phyloP scores from a whole-genome alignment of 176 grass and related monocot species.

The Stipa capillata region DNA sequence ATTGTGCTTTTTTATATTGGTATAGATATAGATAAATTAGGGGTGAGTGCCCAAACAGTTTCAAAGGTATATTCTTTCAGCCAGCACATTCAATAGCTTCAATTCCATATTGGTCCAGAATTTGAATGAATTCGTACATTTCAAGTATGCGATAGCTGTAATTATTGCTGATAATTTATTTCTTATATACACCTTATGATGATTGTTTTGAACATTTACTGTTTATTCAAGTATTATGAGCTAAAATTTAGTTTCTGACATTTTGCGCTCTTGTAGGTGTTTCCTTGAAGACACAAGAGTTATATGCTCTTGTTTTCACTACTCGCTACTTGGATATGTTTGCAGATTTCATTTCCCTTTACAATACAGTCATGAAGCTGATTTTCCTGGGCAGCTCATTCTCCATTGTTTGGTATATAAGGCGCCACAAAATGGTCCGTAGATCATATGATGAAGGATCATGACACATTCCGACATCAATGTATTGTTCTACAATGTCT shows the following conservation, averaged over 20 bases:
- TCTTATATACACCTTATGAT: not conserved
- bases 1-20: too few relatives aligned
- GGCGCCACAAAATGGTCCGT: constrained; percentile 57
- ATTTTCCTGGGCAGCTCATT: constrained; percentile 68
- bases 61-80: not conserved
- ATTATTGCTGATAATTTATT: too few relatives aligned
- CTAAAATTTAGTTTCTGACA: not conserved
- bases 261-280: constrained; percentile 29
- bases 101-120: not conserved
- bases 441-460: constrained; percentile 77
- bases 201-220: not conserved
- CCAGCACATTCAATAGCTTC: not conserved
- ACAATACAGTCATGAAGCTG: constrained; percentile 67
- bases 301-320: constrained; percentile 70
- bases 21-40: too few relatives aligned
- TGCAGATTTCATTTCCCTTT: constrained; percentile 38
- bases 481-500: constrained; percentile 56
- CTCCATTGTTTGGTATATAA: constrained; percentile 81
- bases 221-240: not conserved
- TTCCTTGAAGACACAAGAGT: constrained; percentile 76
- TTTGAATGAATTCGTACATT: not conserved
- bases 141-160: not conserved
- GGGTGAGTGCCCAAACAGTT: not conserved
- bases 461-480: constrained; percentile 62
- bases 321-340: constrained; percentile 75